Evolutionary conservation across 352 stramenopile genomes (phyloP).

Genomic region (Pseudoperonospora humuli): DNA sequence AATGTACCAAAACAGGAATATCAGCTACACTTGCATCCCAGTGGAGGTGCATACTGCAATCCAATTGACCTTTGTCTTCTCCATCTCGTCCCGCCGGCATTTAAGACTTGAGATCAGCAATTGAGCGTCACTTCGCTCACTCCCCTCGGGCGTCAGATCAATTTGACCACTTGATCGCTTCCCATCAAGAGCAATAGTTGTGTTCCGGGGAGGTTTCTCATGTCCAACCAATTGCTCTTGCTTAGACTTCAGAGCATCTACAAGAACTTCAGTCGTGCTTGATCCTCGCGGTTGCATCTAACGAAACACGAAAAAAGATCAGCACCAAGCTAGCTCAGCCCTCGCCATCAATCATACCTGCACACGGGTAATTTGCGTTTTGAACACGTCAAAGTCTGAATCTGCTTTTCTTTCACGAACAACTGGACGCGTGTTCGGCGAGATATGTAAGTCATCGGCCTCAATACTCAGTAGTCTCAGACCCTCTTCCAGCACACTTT

Average conservation of each 20-base stretch:
- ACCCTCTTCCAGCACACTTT: slow-evolving; percentile 36
- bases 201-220: slow-evolving; percentile 62
- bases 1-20: slow-evolving; percentile 6
- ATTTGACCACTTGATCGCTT: slow-evolving; percentile 2
- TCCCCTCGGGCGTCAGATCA: slow-evolving; percentile 21
- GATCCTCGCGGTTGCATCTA: slow-evolving; percentile 74
- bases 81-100: slow-evolving; percentile 54
- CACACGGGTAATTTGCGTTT: slow-evolving; percentile 76
- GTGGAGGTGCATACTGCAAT: not conserved
- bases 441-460: slow-evolving; percentile 69
- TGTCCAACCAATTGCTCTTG: slow-evolving; percentile 56
- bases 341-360: slow-evolving; percentile 28
- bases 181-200: slow-evolving; percentile 35
- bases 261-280: slow-evolving; percentile 69
- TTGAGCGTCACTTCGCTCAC: slow-evolving; percentile 44
- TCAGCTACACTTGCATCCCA: slow-evolving; percentile 1
- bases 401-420: slow-evolving; percentile 35
- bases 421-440: slow-evolving; percentile 31
- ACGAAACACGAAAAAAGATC: slow-evolving; percentile 2
- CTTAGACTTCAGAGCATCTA: slow-evolving; percentile 71
- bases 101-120: slow-evolving; percentile 74
- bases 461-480: slow-evolving; percentile 59
- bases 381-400: slow-evolving; percentile 69
- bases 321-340: not conserved
- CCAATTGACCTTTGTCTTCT: slow-evolving; percentile 60